These are phyloP conservation scores for Blastobotrys mokoenaii DNA, from an alignment of 805 yeast genomes.

Conservation along the genomic window DNA sequence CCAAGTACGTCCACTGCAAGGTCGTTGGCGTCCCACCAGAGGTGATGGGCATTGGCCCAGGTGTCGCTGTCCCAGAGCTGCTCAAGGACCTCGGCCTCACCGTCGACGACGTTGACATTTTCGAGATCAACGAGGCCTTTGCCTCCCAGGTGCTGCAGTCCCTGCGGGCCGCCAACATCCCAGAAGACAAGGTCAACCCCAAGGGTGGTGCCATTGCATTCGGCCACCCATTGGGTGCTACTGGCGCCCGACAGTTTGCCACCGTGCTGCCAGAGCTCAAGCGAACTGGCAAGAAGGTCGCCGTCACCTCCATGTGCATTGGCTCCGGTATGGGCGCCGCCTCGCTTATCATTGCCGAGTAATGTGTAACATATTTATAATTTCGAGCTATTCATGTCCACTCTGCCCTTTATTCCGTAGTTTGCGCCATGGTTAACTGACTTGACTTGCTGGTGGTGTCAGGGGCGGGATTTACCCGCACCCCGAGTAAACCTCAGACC, in stretches of 20 bases:
- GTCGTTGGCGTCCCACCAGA: slow-evolving; percentile 94
- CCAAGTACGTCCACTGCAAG: slow-evolving; percentile 70
- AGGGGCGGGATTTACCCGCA: no score
- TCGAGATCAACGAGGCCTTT: slow-evolving; percentile 93
- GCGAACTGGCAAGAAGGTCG: slow-evolving; percentile 60
- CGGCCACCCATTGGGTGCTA: slow-evolving; percentile 89
- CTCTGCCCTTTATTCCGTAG: no score
- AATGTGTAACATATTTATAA: slow-evolving; percentile 11
- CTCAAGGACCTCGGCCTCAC: slow-evolving; percentile 53
- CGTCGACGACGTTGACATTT: slow-evolving; percentile 60
- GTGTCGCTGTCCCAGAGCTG: slow-evolving; percentile 83
- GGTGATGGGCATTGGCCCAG: slow-evolving; percentile 98
- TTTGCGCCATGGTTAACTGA: no score
- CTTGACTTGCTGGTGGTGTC: no score
- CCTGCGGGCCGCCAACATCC: slow-evolving; percentile 56
- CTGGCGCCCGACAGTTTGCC: slow-evolving; percentile 90
- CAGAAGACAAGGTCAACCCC: slow-evolving; percentile 67
- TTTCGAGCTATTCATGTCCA: background rate
- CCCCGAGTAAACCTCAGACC: no score
- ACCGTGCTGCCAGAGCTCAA: slow-evolving; percentile 76
- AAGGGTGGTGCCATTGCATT: slow-evolving; percentile 95
- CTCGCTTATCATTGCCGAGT: slow-evolving; percentile 73
- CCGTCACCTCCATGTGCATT: slow-evolving; percentile 92
- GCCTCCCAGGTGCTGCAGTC: slow-evolving; percentile 90
- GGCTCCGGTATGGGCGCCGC: slow-evolving; percentile 99